Evolutionary conservation across 2,329 filamentous ascomycete genomes (phyloP).

Genomic region (Tolypocladium ophioglossoides): DNA sequence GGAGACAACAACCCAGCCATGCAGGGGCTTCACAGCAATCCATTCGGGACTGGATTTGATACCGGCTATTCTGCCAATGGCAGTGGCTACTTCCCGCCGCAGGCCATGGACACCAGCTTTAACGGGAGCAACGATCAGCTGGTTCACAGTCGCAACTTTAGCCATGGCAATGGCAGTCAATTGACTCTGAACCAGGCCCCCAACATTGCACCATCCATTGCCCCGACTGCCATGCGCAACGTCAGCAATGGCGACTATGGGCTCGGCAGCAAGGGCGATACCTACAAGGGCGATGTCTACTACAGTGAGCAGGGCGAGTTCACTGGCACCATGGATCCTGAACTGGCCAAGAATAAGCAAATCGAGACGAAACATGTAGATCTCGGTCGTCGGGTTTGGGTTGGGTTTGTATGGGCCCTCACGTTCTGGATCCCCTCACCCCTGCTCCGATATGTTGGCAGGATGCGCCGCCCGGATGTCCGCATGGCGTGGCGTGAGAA

Average conservation of each 20-base stretch:
- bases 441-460: conserved; percentile 66
- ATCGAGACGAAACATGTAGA: conserved; percentile 61
- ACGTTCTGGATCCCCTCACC: conserved; percentile 96
- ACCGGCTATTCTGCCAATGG: conserved; percentile 58
- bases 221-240: conserved; percentile 47
- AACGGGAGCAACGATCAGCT: conserved; percentile 66
- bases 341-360: conserved; percentile 65
- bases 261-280: conserved; percentile 76
- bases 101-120: conserved; percentile 48
- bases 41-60: conserved; percentile 43
- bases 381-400: conserved; percentile 62
- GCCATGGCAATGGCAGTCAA: conserved; percentile 47
- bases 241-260: conserved; percentile 71
- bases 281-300: conserved; percentile 60
- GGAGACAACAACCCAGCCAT: conserved; percentile 29
- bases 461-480: conserved; percentile 95
- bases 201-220: conserved; percentile 45
- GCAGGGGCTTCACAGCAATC: conserved; percentile 33
- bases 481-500: conserved; percentile 98
- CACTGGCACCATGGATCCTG: conserved; percentile 61
- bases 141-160: conserved; percentile 46
- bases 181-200: conserved; percentile 32
- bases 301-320: conserved; percentile 63
- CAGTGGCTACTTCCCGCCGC: conserved; percentile 60
- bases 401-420: conserved; percentile 69